Base-by-base conservation (phyloP, 1,139 yeast species). In the Taphrina deformans region DNA sequence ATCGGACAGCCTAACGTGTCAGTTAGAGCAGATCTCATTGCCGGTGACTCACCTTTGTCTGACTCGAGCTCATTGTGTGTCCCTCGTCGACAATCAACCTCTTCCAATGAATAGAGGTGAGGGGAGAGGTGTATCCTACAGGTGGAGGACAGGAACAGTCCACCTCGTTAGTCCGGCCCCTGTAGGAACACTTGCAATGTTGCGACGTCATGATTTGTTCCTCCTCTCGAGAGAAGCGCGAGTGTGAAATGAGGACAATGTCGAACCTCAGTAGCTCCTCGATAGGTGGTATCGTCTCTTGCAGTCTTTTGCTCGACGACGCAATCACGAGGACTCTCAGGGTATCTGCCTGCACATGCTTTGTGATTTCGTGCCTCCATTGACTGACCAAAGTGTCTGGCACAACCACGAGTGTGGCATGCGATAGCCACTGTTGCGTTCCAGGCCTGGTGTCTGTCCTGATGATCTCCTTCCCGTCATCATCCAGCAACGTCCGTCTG, bases 31-130 rank as follows among this genome's bases (percentile, higher is more conserved):
- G 10, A 7, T 18, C 27, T 23, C 12, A 21, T 21, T n/a, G 7
- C 1, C 26, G 24, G 35, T 1, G 9, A 2, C 33, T 48, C 21
- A 29, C 53, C 14, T 82, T 77, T 1, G 88, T 80, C 1, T 79
- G 74, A 61, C 79, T 80, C 2, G 86, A 79, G 66, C 79, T 79
- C 80, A 85, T 79, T 31, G 85, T 80, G 72, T 86, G 91, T 0
- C 91, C 91, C 73, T 87, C 91, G 72, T 87, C 92, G n/a, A 87
- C 83, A 18, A 87, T 84, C 31, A 86, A 74, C 31, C 91, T 72
- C 71, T 86, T 87, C 91, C 91, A 87, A 69, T 82, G 83, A 0
- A 86, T 73, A 10, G 73, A 71, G 33, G 75, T 72, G 14, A 86
- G 46, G n/a, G 67, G 72, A 0, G 80, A 76, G 2, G 80, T 78